phyloP scores from a whole-genome alignment of 2,329 filamentous ascomycete species.

The Neoarthrinium moseri region DNA sequence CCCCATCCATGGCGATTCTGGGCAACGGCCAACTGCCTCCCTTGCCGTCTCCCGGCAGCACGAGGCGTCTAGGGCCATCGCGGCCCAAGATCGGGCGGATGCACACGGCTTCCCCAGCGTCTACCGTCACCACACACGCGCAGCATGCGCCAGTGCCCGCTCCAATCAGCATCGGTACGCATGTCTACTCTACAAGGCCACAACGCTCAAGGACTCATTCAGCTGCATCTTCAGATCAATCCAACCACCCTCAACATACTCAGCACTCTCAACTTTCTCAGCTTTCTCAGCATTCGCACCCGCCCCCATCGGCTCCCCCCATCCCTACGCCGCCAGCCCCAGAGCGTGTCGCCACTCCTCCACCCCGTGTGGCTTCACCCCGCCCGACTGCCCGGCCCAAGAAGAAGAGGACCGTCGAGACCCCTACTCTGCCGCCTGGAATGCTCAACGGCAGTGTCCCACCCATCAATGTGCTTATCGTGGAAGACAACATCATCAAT shows the following conservation, averaged over 20 bases:
- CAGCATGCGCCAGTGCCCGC: slow-evolving; percentile 21
- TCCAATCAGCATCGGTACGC: slow-evolving; percentile 34
- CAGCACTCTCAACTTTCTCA: not conserved
- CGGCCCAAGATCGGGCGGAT: slow-evolving; percentile 61
- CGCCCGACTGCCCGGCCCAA: slow-evolving; percentile 44
- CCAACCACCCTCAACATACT: slow-evolving; percentile 29
- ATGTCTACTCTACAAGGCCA: slow-evolving; percentile 37
- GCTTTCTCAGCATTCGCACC: too few species aligned
- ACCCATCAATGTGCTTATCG: slow-evolving; percentile 94
- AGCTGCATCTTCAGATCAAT: slow-evolving; percentile 53
- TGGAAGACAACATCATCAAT: slow-evolving; percentile 99
- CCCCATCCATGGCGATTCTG: slow-evolving; percentile 76
- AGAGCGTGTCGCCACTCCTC: slow-evolving; percentile 56
- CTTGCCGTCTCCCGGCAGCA: slow-evolving; percentile 78
- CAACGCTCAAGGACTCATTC: slow-evolving; percentile 59
- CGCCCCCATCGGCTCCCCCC: slow-evolving; percentile 45
- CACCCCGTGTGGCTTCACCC: slow-evolving; percentile 47
- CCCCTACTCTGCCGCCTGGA: slow-evolving; percentile 53
- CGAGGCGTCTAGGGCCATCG: slow-evolving; percentile 29
- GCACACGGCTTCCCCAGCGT: slow-evolving; percentile 73
- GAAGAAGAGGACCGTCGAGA: slow-evolving; percentile 51
- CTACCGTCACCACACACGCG: slow-evolving; percentile 54
- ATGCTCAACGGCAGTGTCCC: slow-evolving; percentile 81
- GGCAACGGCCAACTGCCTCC: slow-evolving; percentile 76
- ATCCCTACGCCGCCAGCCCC: slow-evolving; percentile 50